Percentiles rank a stretch among this genome's conserved stretches.
These are phyloP conservation scores for Quercus berberidifolia DNA, from an alignment of 306 rosid genomes.

Conservation along the genomic window DNA sequence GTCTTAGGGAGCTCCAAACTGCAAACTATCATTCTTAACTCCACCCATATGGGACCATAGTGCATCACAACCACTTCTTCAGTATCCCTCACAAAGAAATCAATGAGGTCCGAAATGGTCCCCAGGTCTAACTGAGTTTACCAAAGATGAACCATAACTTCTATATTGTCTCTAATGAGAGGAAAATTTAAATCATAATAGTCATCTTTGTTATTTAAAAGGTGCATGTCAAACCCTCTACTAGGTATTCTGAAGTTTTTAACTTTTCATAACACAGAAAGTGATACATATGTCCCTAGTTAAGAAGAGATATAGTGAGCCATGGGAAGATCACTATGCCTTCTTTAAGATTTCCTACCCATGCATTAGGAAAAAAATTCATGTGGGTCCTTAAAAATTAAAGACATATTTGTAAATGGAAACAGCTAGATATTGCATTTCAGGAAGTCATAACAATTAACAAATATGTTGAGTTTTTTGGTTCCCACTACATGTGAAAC, in stretches of 20 bases:
- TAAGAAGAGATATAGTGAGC: not conserved
- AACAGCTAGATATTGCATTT: not conserved
- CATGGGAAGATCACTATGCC: not conserved
- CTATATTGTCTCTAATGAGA: not conserved
- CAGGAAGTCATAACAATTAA: not conserved
- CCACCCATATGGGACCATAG: not conserved
- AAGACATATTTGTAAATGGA: not conserved
- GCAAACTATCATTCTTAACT: not conserved
- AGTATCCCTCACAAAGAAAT: not conserved
- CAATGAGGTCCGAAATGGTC: not conserved
- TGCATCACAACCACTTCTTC: not conserved
- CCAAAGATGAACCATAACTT: not conserved
- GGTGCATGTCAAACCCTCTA: not conserved
- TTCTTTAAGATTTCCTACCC: not conserved
- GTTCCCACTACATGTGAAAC: not conserved
- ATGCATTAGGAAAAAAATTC: not conserved
- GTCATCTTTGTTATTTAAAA: not conserved
- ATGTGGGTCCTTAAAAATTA: not conserved
- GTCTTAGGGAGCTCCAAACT: not conserved
- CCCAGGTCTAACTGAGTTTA: not conserved
- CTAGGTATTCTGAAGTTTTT: not conserved
- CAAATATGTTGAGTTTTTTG: not conserved
- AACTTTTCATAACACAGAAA: not conserved
- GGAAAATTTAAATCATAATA: not conserved
- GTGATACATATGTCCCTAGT: not conserved